Conservation (phyloP, 192 early-diverging fungal genomes). For the Backusella sp. region DNA sequence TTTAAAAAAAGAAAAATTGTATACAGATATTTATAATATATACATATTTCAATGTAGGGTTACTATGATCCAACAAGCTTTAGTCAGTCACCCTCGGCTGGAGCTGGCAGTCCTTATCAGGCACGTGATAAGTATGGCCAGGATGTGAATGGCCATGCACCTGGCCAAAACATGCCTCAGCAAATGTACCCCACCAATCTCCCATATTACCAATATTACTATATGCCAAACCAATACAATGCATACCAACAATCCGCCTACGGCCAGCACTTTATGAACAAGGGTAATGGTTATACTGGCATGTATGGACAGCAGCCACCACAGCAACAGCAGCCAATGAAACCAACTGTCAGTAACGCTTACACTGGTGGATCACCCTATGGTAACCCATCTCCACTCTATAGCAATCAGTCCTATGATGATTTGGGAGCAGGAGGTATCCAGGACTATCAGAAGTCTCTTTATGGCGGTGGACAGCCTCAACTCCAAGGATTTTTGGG, state of each 20-base stretch:
- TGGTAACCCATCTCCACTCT: slow-evolving; percentile 37
- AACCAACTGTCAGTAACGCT: neutral
- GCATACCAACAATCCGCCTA: slow-evolving; percentile 82
- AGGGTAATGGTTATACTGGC: slow-evolving; percentile 73
- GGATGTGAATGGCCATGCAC: slow-evolving; percentile 37
- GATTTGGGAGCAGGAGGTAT: slow-evolving; percentile 33
- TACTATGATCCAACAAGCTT: slow-evolving; percentile 53
- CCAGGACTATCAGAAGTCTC: slow-evolving; percentile 45
- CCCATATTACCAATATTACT: slow-evolving; percentile 85
- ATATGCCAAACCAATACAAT: slow-evolving; percentile 79
- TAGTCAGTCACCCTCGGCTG: slow-evolving; percentile 55
- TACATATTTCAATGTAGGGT: slow-evolving; percentile 16
- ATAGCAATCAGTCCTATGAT: slow-evolving; percentile 35
- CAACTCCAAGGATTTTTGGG: slow-evolving; percentile 32
- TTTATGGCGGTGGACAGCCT: slow-evolving; percentile 28
- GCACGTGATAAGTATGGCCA: slow-evolving; percentile 53
- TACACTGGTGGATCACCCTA: slow-evolving; percentile 32
- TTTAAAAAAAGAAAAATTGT: neutral
- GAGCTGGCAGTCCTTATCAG: slow-evolving; percentile 51
- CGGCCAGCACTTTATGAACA: slow-evolving; percentile 90
- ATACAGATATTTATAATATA: neutral
- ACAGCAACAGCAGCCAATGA: slow-evolving; percentile 46
- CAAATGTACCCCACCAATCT: slow-evolving; percentile 56
- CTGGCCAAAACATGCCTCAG: slow-evolving; percentile 38
- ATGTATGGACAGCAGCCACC: slow-evolving; percentile 61